These are phyloP conservation scores for Adansonia grandidieri DNA, from an alignment of 441 rosid genomes.

Conservation along the genomic window DNA sequence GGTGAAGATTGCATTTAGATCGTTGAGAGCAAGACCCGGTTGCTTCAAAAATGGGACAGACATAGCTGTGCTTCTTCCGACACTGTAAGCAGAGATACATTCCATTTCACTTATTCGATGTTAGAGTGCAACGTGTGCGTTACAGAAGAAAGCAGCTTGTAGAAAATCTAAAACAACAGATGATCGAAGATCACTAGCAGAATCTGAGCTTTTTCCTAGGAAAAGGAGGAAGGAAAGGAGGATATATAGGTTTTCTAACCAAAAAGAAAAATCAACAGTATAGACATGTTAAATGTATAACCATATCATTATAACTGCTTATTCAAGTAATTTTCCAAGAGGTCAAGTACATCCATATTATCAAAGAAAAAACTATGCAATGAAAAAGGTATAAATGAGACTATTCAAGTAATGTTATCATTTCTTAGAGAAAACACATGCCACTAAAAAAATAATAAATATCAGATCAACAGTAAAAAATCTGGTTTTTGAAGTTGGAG, in stretches of 20 bases:
- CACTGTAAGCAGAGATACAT: constrained; percentile 69
- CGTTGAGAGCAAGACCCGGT: constrained; percentile 82
- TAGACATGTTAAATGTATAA: not conserved
- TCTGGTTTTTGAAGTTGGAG: not conserved
- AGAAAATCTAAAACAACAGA: constrained; percentile 24
- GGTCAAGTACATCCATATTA: not conserved
- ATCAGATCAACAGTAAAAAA: constrained; percentile 1
- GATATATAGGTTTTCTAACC: too few species aligned
- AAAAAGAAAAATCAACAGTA: too few species aligned
- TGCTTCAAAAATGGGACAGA: constrained; percentile 77
- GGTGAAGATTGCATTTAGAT: constrained; percentile 91
- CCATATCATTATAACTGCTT: constrained; percentile 1
- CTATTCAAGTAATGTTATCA: not conserved
- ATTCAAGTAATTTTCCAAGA: not conserved
- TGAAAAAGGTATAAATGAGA: not conserved
- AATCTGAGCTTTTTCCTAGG: too few species aligned
- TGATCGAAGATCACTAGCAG: too few species aligned
- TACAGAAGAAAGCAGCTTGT: constrained; percentile 13
- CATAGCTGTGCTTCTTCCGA: constrained; percentile 91
- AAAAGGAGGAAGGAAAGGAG: too few species aligned
- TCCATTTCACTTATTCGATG: constrained; percentile 42
- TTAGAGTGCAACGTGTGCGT: constrained; percentile 30
- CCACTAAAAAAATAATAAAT: not conserved
- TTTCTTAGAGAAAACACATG: not conserved
- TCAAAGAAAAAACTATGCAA: not conserved